Base-by-base conservation (phyloP, 805 yeast species). In the Cyberlindnera maclurae region DNA sequence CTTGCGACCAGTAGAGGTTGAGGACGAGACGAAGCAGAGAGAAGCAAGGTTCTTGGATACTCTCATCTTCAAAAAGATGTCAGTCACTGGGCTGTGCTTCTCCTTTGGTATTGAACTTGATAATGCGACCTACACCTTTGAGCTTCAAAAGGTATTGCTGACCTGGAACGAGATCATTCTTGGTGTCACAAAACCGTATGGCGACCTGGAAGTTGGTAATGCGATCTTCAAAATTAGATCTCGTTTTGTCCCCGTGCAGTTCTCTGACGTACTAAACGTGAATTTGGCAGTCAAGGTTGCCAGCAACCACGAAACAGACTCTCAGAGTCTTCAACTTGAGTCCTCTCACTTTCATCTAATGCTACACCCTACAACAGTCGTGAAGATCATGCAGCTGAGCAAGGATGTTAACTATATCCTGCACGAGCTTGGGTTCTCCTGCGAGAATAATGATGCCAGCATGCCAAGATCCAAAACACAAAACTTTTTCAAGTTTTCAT, bases 341-440 rank as follows among this genome's bases (percentile, higher is more conserved):
- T 77, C 85, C 3, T 69, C 75, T 5, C 71, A 72, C 49, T 75
- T 76, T 37, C 66, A 88, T 31, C 46, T 80, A 4, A 73, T 78
- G 42, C 52, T 82, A 27, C 75, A 77, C 37, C 77, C 86, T 0
- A 61, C 63, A 8, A 64, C 73, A 0, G 43, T 77, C 6, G 61
- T 71, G 7, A 62, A 63, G 33, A 30, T 51, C 26, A 18, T 45
- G 7, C 50, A 46, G 13, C 31, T 51, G 11, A 20, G 38, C 3
- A 34, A 40, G 13, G 50, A 45, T 28, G 17, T 43, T 4, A 30
- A 33, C 3, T 36, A 37, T 16, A 13, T 44, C 15, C 12, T 34
- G 4, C 15, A 33, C 7, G 31, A 2, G 11, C 29, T 39, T 9
- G 28, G 17, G 12, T 8, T 34, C 26, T n/a, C 16, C 17, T 12